These are phyloP conservation scores for Blastocystis sp. DNA, from an alignment of 352 stramenopile genomes.

Conservation along the genomic window DNA sequence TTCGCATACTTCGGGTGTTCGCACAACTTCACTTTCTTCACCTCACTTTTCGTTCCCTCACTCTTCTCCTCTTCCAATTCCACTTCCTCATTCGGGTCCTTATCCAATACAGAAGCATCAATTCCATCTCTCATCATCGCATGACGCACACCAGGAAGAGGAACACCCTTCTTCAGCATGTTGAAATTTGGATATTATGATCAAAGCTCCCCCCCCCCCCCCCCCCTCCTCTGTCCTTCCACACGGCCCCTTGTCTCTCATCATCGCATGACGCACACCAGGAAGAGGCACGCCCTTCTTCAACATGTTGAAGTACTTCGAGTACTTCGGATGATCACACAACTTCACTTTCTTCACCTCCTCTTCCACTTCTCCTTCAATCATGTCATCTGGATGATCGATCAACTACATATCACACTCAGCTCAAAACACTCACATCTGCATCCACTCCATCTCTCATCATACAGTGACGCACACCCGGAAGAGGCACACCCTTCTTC, in stretches of 20 bases:
- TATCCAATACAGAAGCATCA: constrained; percentile 39
- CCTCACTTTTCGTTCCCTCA: neutral
- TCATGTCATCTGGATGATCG: constrained; percentile 51
- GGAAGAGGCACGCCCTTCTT: constrained; percentile 21
- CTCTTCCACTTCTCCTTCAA: constrained; percentile 8
- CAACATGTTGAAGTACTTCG: constrained; percentile 67
- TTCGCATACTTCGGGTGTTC: constrained; percentile 53
- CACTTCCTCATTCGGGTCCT: constrained; percentile 49
- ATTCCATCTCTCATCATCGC: constrained; percentile 39
- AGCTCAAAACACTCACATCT: neutral
- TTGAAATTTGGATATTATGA: constrained; percentile 30
- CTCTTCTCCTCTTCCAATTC: neutral
- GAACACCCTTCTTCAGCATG: constrained; percentile 66
- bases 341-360: constrained; percentile 21
- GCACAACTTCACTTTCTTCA: constrained; percentile 10
- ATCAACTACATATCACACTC: neutral
- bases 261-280: neutral
- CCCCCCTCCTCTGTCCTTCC: neutral
- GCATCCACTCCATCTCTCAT: constrained; percentile 33
- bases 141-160: neutral
- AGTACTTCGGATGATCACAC: constrained; percentile 53
- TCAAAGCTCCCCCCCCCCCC: neutral
- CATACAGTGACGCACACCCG: constrained; percentile 3
- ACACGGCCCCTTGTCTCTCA: constrained; percentile 10
- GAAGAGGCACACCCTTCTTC: constrained; percentile 33